These are phyloP conservation scores for Penicillium polonicum DNA, from an alignment of 2,329 filamentous ascomycete genomes.

Conservation along the genomic window DNA sequence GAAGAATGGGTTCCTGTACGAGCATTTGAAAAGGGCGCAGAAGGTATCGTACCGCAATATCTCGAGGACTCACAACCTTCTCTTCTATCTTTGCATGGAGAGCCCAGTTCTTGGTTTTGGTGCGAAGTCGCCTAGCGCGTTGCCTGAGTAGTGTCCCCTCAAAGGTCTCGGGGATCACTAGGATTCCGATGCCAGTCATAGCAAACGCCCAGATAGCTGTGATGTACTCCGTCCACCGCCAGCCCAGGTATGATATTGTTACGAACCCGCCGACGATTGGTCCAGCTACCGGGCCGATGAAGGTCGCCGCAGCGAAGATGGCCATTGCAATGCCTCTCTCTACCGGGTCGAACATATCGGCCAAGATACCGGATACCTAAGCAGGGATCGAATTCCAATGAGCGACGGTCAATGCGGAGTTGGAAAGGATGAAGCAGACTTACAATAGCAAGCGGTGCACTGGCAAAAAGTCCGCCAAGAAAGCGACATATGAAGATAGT, in stretches of 20 bases:
- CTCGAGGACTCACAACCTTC: conserved; percentile 7
- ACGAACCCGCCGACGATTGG: conserved; percentile 54
- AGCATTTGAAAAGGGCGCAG: conserved; percentile 26
- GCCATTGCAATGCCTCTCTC: conserved; percentile 48
- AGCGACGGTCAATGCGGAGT: not conserved
- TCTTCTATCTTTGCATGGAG: conserved; percentile 37
- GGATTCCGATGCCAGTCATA: conserved; percentile 44
- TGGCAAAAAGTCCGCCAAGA: conserved; percentile 54
- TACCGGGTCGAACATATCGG: conserved; percentile 51
- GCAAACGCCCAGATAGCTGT: conserved; percentile 50
- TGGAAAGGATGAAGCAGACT: conserved; percentile 19
- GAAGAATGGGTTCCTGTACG: conserved; percentile 44
- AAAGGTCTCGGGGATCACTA: conserved; percentile 55
- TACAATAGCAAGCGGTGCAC: conserved; percentile 51
- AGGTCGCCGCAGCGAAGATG: conserved; percentile 48
- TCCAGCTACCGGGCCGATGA: conserved; percentile 51
- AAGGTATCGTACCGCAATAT: conserved; percentile 13
- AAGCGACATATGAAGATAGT: conserved; percentile 58
- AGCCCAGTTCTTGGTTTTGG: conserved; percentile 48
- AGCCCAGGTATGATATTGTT: conserved; percentile 50
- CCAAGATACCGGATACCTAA: conserved; percentile 39
- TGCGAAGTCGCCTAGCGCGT: conserved; percentile 46
- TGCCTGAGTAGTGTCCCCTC: conserved; percentile 41
- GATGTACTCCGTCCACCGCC: conserved; percentile 59
- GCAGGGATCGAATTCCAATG: not conserved